Evolutionary conservation across 202 grass and related monocot species (phyloP).

Genomic region (Eragrostis tef): DNA sequence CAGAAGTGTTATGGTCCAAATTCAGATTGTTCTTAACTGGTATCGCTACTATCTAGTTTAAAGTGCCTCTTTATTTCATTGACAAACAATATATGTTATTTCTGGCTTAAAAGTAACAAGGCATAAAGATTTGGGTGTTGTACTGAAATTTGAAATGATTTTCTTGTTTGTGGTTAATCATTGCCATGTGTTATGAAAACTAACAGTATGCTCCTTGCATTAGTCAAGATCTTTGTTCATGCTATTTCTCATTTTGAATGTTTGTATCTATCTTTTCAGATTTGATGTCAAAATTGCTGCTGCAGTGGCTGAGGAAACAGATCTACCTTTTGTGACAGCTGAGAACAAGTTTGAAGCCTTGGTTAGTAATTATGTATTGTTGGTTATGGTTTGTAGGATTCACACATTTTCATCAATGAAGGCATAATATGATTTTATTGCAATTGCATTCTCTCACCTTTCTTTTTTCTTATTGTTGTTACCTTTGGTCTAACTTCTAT

Average conservation of each 20-base stretch:
- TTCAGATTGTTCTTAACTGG: conserved; percentile 11
- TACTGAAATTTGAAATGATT: conserved; percentile 17
- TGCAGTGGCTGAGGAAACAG: conserved; percentile 87
- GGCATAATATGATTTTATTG: neutral
- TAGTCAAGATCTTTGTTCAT: conserved; percentile 13
- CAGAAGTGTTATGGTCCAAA: conserved; percentile 19
- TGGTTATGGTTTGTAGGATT: conserved; percentile 20
- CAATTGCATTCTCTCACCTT: neutral
- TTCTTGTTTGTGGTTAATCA: conserved; percentile 12
- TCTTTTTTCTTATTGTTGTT: conserved; percentile 3
- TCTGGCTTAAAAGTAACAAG: conserved; percentile 11
- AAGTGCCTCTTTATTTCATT: neutral
- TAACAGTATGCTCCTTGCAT: conserved; percentile 28
- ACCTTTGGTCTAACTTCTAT: neutral
- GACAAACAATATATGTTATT: neutral
- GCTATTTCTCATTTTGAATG: conserved; percentile 34
- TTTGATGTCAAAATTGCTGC: conserved; percentile 97
- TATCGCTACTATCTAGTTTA: conserved; percentile 33
- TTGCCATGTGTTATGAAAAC: conserved; percentile 22
- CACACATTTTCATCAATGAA: neutral
- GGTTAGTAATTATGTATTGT: conserved; percentile 63
- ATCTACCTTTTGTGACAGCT: conserved; percentile 85
- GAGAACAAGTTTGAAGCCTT: conserved; percentile 99
- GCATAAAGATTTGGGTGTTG: conserved; percentile 3
- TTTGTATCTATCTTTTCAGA: conserved; percentile 51